These are phyloP conservation scores for Abrus pulchellus DNA, from an alignment of 306 rosid species.

Conservation along the genomic window DNA sequence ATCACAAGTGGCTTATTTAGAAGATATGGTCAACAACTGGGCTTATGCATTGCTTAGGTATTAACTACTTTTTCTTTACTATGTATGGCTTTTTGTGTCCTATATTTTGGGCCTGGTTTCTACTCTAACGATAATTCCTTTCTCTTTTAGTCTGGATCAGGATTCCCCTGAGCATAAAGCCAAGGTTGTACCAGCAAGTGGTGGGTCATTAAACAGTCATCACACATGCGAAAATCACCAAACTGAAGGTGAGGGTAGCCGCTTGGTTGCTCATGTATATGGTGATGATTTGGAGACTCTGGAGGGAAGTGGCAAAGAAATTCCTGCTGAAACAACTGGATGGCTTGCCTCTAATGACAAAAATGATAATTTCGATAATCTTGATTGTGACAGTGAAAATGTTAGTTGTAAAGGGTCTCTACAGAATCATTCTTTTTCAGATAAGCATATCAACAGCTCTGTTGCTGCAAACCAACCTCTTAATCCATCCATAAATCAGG, in stretches of 20 bases:
- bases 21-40: constrained; percentile 95
- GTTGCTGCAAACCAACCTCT: constrained; percentile 46
- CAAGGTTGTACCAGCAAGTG: constrained; percentile 44
- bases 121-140: constrained; percentile 51
- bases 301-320: constrained; percentile 56
- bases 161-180: constrained; percentile 56
- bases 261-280: constrained; percentile 51
- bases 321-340: constrained; percentile 54
- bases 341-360: constrained; percentile 50
- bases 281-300: constrained; percentile 52
- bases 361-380: constrained; percentile 53
- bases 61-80: constrained; percentile 36
- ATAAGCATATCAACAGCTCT: constrained; percentile 42
- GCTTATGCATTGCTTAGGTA: constrained; percentile 85
- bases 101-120: background rate
- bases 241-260: constrained; percentile 57
- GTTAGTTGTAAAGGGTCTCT: constrained; percentile 50
- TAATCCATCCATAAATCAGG: constrained; percentile 47
- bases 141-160: constrained; percentile 80
- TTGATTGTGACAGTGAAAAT: constrained; percentile 49
- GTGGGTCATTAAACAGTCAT: constrained; percentile 39
- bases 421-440: constrained; percentile 50
- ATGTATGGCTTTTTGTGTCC: background rate
- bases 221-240: constrained; percentile 48
- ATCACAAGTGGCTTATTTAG: constrained; percentile 95